Percentiles rank a stretch among this genome's conserved stretches.
These are phyloP conservation scores for Discostella stelligeroides DNA, from an alignment of 108 stramenopile species.

Conservation along the genomic window DNA sequence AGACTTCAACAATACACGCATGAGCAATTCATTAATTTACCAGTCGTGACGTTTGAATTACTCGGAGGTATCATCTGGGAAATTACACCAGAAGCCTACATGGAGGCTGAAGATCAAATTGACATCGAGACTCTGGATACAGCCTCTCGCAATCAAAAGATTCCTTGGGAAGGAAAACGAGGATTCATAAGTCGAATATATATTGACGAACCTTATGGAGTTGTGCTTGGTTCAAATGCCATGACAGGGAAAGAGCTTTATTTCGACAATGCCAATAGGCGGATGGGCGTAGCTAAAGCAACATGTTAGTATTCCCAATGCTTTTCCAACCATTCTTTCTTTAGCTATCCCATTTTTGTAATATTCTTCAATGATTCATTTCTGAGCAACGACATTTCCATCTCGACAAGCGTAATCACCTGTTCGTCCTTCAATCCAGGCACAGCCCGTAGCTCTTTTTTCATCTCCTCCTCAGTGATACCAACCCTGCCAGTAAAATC, in stretches of 20 bases:
- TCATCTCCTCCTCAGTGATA: constrained; percentile 43
- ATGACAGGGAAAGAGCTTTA: constrained; percentile 92
- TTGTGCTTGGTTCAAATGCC: constrained; percentile 93
- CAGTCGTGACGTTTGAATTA: constrained; percentile 59
- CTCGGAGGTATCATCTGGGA: constrained; percentile 47
- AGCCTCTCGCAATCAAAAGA: background rate
- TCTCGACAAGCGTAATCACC: constrained; percentile 51
- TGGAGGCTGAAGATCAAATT: constrained; percentile 59
- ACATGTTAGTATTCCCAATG: constrained; percentile 22
- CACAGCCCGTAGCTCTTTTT: constrained; percentile 47
- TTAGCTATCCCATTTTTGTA: constrained; percentile 39
- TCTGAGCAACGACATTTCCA: constrained; percentile 58
- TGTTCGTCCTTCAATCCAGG: constrained; percentile 61
- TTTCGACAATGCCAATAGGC: constrained; percentile 76
- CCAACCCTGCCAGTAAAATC: constrained; percentile 48
- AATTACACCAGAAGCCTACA: constrained; percentile 60
- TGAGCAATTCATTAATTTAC: constrained; percentile 59
- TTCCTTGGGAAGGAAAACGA: constrained; percentile 51
- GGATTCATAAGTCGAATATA: constrained; percentile 80
- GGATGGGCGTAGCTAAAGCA: constrained; percentile 81
- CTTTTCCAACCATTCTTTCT: no score
- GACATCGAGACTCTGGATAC: background rate
- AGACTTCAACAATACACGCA: constrained; percentile 55
- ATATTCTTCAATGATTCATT: constrained; percentile 40
- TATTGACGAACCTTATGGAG: constrained; percentile 85